Evolutionary conservation across 192 early-diverging fungal species (phyloP), one percentile per base, ranked within the genome.

Genomic region (Backusella psychrophila): DNA sequence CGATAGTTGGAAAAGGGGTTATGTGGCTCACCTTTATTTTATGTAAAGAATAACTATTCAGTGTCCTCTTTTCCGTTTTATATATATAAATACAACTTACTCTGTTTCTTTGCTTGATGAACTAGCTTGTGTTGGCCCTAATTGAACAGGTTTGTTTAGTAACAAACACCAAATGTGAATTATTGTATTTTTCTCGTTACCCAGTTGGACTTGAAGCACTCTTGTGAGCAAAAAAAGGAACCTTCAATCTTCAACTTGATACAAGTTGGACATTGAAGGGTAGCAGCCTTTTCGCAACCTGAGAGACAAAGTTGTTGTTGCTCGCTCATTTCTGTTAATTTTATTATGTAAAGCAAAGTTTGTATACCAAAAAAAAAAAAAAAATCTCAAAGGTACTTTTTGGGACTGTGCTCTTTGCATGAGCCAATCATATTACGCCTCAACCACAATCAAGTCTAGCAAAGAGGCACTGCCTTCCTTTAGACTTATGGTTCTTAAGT

Each of bases 251-350:
- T 82, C 29, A 89, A 84, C 75, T 94, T 94, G 38, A 91, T 68
- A 78, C 94, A 96, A 5, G 88, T 94, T n/a, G 94, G 94, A 79
- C 94, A 96, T 69, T 94, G 92, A 59, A 94, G 81, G 29, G 84
- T 79, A 0, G 94, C 93, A 7, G 85, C 77, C 75, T 95, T 91
- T 63, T 71, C 83, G 80, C 93, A 95, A 44, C 86, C 89, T 29
- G 84, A 78, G 21, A 79, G 73, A 80, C 90, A 91, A 41, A 75
- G 44, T 41, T 80, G 67, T 7, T 53, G 42, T 49, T 49, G 4
- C 17, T 49, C 46, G 17, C 19, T 49, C 46, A 49, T 49, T 49
- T 49, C 15, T 19, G 42, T 5, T 49, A n/a, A 49, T 17, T 49
- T 49, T 19, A 42, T 9, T 42, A 19, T 49, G 42, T 19, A 49